Evolutionary conservation across 257 asterid genomes (phyloP).

Genomic region (Jacaranda mimosifolia): DNA sequence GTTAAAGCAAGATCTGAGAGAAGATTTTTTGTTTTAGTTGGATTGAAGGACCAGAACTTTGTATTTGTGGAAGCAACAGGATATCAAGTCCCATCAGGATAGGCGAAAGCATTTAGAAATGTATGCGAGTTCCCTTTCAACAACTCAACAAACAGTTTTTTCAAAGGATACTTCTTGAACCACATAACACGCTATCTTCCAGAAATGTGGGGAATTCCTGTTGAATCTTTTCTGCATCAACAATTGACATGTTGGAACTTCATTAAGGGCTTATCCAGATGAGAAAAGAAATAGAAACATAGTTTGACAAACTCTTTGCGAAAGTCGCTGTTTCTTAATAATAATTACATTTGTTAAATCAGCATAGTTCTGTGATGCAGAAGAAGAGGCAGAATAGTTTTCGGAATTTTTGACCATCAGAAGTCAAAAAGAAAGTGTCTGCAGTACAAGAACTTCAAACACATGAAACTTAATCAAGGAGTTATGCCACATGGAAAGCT

Average conservation of each 20-base stretch:
- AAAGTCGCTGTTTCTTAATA: slow-evolving; percentile 17
- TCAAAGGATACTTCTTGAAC: slow-evolving; percentile 97
- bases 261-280: slow-evolving; percentile 16
- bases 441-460: too few relatives aligned
- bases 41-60: slow-evolving; percentile 61
- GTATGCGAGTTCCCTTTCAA: slow-evolving; percentile 95
- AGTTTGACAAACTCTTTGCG: slow-evolving; percentile 29
- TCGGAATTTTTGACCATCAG: too few relatives aligned
- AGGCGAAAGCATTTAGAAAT: slow-evolving; percentile 95
- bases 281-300: slow-evolving; percentile 4
- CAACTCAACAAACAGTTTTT: slow-evolving; percentile 96
- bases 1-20: slow-evolving; percentile 14
- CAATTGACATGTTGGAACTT: slow-evolving; percentile 24
- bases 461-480: too few relatives aligned
- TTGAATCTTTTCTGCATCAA: slow-evolving; percentile 92
- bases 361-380: not conserved
- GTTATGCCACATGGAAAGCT: too few relatives aligned
- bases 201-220: slow-evolving; percentile 96
- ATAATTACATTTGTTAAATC: not conserved
- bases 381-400: not conserved
- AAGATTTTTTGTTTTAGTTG: slow-evolving; percentile 10
- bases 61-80: slow-evolving; percentile 98
- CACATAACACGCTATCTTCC: slow-evolving; percentile 96
- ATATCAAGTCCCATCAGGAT: slow-evolving; percentile 98
- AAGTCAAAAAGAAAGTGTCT: too few relatives aligned